phyloP scores from a whole-genome alignment of 331 rosid genomes.

The Spiraea crenata region DNA sequence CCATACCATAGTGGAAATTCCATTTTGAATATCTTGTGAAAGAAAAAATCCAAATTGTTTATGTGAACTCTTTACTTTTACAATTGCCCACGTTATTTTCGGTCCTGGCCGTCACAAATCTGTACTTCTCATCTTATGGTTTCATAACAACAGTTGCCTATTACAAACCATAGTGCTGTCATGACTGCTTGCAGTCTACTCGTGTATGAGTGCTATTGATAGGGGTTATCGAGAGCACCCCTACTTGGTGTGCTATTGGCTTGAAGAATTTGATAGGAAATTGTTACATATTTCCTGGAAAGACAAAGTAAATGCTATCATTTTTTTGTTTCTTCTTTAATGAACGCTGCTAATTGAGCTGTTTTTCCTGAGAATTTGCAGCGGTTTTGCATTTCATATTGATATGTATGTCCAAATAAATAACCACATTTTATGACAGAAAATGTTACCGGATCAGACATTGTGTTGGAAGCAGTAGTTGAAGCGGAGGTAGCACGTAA shows the following conservation, averaged over 20 bases:
- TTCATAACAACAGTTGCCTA: not conserved
- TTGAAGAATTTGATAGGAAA: not conserved
- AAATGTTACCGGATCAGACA: slow-evolving; percentile 56
- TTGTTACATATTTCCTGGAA: not conserved
- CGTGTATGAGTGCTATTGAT: not conserved
- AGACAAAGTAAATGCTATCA: too few species aligned
- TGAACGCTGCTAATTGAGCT: too few species aligned
- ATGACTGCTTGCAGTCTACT: not conserved
- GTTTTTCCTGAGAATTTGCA: not conserved
- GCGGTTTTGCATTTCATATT: not conserved
- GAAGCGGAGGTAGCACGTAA: slow-evolving; percentile 49
- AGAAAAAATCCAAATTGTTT: not conserved
- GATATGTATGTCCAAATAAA: not conserved
- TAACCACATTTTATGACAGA: slow-evolving; percentile 32
- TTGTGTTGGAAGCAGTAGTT: slow-evolving; percentile 53
- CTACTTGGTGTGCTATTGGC: not conserved
- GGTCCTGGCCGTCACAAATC: not conserved
- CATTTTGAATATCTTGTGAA: not conserved
- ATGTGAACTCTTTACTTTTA: not conserved
- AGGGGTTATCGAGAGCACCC: not conserved
- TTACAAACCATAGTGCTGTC: not conserved
- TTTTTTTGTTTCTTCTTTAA: too few species aligned
- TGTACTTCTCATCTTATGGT: not conserved
- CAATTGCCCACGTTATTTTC: not conserved
- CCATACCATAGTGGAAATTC: not conserved